Conservation (phyloP, 176 grass and related monocot genomes). For the Carex scoparia region DNA sequence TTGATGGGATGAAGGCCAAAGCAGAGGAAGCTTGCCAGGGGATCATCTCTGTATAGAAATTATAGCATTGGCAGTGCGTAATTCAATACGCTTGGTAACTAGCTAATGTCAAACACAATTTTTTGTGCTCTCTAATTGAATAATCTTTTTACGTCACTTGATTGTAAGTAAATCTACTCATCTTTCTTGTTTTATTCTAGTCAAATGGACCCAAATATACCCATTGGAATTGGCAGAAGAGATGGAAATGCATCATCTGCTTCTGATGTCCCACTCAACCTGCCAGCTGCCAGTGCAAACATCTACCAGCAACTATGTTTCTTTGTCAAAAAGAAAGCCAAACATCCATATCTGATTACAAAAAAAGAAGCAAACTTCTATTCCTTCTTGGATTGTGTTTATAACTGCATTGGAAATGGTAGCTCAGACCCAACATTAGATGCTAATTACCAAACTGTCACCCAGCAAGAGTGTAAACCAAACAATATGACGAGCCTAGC, state of each 20-base stretch:
- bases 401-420: neutral
- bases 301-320: too few species aligned
- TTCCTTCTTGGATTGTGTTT: neutral
- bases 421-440: neutral
- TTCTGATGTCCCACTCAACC: too few species aligned
- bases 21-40: neutral
- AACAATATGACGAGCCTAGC: neutral
- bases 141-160: neutral
- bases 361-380: too few species aligned
- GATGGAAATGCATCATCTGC: too few species aligned
- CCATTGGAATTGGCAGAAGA: too few species aligned
- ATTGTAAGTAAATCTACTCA: neutral
- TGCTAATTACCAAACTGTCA: neutral
- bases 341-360: too few species aligned
- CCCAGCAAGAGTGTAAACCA: neutral
- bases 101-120: neutral
- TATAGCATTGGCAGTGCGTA: constrained; percentile 32
- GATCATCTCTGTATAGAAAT: constrained; percentile 40
- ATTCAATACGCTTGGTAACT: neutral
- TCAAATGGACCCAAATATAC: too few species aligned
- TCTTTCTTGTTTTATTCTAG: neutral
- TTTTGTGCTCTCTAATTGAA: neutral
- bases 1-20: constrained; percentile 18
- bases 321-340: too few species aligned
- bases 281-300: too few species aligned